Base-by-base conservation (phyloP, 257 asterid genomes). In the Solanum dulcamara region DNA sequence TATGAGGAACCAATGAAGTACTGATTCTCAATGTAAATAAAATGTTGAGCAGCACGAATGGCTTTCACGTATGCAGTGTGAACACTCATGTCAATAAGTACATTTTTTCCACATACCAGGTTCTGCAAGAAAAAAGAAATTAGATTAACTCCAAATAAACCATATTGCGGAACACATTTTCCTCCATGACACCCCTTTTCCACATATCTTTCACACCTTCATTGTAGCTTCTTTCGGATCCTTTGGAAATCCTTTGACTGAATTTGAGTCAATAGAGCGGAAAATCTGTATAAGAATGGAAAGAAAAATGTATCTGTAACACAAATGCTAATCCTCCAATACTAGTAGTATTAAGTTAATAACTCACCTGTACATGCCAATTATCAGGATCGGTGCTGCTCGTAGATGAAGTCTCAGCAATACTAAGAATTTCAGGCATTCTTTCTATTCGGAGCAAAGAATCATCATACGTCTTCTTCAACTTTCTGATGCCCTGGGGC, bases 221-320 rank as follows among this genome's bases (percentile, higher is more conserved):
- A 59, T 35, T 68, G 93, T 86, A 64, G 96, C 97, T 60, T 91
- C 96, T 90, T 93, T 94, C 81, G 99, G 98, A 89, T 94, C 95
- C 92, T 95, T 97, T 0, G 99, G 98, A 89, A 97, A 97, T 67
- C 92, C 93, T 91, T 91, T 97, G n/a, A 95, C 99, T 6, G 99
- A 97, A 89, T 95, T 97, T 46, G 99, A 97, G 90, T 97, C 99
- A 85, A 95, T 97, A 28, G 99, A 97, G 79, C 99, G 99, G 53
- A 97, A 97, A 84, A 97, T 86, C 99, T 97, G 90, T 87, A 86
- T 11, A 81, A 57, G 59, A 51, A 83, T 18, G 68, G 46, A 40
- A 82, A 83, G 59, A 83, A 83, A 83, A 83, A 64, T n/a, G 3
- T 79, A 48, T 79, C 44, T 18, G 5, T 48, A 15, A 79, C 3